Percentiles rank a stretch among this genome's conserved stretches.
Evolutionary conservation across 208 protist genomes (phyloP).

Genomic region (Crithidia expoeki): DNA sequence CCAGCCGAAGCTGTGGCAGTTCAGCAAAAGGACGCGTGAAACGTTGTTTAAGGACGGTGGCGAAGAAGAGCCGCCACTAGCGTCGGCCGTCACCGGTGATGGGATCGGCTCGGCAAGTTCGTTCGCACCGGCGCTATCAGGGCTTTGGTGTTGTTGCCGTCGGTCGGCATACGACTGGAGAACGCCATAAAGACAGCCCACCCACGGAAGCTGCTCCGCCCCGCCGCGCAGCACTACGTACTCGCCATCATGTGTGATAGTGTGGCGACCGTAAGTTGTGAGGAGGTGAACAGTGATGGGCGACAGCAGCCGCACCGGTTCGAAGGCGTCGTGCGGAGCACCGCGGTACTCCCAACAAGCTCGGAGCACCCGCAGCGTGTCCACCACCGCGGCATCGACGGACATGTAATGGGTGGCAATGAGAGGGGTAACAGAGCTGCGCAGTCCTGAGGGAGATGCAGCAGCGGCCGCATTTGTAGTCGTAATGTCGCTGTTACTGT

Average conservation of each 20-base stretch:
- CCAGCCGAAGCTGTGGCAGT: conserved; percentile 74
- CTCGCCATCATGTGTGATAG: conserved; percentile 41
- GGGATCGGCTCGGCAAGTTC: too few relatives aligned
- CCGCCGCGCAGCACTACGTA: conserved; percentile 58
- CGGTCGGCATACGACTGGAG: conserved; percentile 35
- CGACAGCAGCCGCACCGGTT: conserved; percentile 52
- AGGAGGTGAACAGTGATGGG: conserved; percentile 56
- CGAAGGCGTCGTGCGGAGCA: conserved; percentile 64
- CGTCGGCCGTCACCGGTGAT: background rate
- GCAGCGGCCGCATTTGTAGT: background rate
- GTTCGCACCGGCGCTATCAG: background rate
- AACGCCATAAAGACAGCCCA: conserved; percentile 65
- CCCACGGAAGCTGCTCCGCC: conserved; percentile 59
- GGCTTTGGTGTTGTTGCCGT: background rate
- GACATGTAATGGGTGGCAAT: conserved; percentile 10
- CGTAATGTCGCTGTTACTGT: background rate
- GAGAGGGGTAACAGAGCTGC: background rate
- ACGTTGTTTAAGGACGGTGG: conserved; percentile 10
- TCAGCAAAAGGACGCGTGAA: conserved; percentile 57
- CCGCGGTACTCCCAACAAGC: conserved; percentile 62
- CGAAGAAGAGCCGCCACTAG: background rate
- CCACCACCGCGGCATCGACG: conserved; percentile 50
- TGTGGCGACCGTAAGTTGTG: conserved; percentile 58
- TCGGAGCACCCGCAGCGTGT: conserved; percentile 53
- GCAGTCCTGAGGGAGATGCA: too few relatives aligned